Conservation (phyloP, 164 flowering plant genomes). For the Protea cynaroides region DNA sequence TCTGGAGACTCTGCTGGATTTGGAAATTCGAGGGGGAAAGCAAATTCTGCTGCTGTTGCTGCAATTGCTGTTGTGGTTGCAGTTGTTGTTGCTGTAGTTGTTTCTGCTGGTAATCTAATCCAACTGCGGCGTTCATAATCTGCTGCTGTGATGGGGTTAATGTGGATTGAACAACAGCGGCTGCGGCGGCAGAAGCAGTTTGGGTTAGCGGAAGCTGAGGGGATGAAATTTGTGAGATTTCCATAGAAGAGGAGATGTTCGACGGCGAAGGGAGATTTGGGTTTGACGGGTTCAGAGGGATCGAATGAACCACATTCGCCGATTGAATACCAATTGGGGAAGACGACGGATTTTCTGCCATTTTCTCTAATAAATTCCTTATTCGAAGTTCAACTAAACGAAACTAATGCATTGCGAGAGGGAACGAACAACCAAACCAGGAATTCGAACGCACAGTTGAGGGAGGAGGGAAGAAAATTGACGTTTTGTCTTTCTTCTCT, state of each 20-base stretch:
- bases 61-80: constrained; percentile 24
- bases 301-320: constrained; percentile 11
- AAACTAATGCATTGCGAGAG: not conserved
- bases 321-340: constrained; percentile 19
- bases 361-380: not conserved
- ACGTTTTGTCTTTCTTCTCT: no score
- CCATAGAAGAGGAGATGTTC: constrained; percentile 24
- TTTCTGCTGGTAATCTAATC: constrained; percentile 12
- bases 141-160: constrained; percentile 15
- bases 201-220: constrained; percentile 26
- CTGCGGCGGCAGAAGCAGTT: constrained; percentile 3
- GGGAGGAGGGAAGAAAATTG: not conserved
- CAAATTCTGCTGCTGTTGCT: constrained; percentile 28
- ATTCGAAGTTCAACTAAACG: not conserved
- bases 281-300: constrained; percentile 14
- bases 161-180: constrained; percentile 5
- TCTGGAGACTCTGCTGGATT: constrained; percentile 42
- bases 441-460: not conserved
- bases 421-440: not conserved
- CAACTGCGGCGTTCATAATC: constrained; percentile 8
- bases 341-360: constrained; percentile 21
- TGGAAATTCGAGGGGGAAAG: constrained; percentile 36
- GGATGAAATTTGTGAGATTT: constrained; percentile 38
- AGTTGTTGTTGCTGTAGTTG: constrained; percentile 32
- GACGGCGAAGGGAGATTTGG: constrained; percentile 20